Base-by-base conservation (phyloP, 2,329 filamentous ascomycete genomes). In the Graphium sp. region DNA sequence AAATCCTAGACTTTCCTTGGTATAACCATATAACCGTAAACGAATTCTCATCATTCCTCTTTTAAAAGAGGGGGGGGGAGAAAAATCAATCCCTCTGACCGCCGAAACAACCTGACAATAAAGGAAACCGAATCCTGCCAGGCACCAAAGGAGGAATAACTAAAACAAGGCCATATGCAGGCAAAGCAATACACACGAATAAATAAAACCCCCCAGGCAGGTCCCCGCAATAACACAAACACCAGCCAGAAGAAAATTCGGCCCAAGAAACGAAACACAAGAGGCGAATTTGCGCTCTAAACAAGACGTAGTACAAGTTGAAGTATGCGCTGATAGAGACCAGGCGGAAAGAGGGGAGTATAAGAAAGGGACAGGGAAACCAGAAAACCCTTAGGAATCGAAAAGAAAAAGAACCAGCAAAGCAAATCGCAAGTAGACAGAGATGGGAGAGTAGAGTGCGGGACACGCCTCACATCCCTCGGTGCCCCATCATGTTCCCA, bases 401-500 rank as follows among this genome's bases (percentile, higher is more conserved):
- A 26, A 19, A 10, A 18, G 11, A 16, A 17, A 24, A 18, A 17
- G 9, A 7, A 27, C 30, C 18, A 30, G 20, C 19, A 25, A 4
- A 23, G 14, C 8, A 25, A 21, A 16, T 12, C 7, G 12, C 12
- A 7, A 7, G 22, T 24, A 14, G 22, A 14, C 15, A 24, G 12
- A 24, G 12, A 24, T 24, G 6, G 15, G 22, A 24, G 15, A 24
- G 22, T n/a, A n/a, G n/a, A n/a, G n/a, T 16, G n/a, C 14, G 24
- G 14, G 16, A 26, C 15, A 7, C 18, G 25, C 20, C 28, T 43
- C 50, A 60, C 56, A 62, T 61, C 22, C 55, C 58, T 37, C 62
- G 58, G 13, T 52, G 51, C 9, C 56, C 56, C 59, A 64, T 63
- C 56, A 69, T 67, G 16, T n/a, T n/a, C n/a, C 56, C 53, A 30